phyloP scores from a whole-genome alignment of 2,329 filamentous ascomycete species.

The Cytospora piceae region DNA sequence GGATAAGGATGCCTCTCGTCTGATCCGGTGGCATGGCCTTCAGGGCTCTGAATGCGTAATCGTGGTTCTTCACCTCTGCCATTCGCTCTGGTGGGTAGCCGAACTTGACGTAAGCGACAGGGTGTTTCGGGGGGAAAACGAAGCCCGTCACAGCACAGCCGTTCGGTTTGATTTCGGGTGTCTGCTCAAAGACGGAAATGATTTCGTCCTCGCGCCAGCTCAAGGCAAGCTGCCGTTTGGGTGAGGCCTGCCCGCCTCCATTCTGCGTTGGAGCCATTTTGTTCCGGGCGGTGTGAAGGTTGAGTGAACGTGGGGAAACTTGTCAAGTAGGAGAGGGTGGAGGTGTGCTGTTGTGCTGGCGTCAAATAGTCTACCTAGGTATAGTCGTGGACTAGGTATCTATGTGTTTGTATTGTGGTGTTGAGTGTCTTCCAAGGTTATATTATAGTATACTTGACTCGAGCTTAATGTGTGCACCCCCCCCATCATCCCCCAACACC shows the following conservation, averaged over 20 bases:
- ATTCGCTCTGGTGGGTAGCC: not conserved
- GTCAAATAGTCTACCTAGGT: no score
- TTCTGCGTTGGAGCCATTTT: not conserved
- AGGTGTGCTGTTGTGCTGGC: no score
- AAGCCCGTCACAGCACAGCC: conserved; percentile 10
- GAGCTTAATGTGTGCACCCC: no score
- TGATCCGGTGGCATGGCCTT: conserved; percentile 1
- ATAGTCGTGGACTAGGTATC: no score
- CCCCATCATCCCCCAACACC: no score
- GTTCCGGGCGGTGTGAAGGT: not conserved
- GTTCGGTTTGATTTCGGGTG: not conserved
- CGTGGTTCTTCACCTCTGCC: not conserved
- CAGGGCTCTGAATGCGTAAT: not conserved
- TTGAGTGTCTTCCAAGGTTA: no score
- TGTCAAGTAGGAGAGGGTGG: no score
- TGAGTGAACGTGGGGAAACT: no score
- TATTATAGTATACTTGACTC: no score
- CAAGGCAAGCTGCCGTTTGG: conserved; percentile 13
- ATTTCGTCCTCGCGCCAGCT: conserved; percentile 8
- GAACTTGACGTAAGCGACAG: conserved; percentile 5
- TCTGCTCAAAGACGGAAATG: not conserved
- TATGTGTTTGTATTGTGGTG: no score
- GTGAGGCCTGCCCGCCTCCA: not conserved
- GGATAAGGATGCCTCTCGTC: not conserved
- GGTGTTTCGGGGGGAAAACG: not conserved